A percentile compares a stretch with the other conserved stretches of the same genome.
phyloP scores from a whole-genome alignment of 2,329 filamentous ascomycete genomes.

The Ceratocystis variospora region DNA sequence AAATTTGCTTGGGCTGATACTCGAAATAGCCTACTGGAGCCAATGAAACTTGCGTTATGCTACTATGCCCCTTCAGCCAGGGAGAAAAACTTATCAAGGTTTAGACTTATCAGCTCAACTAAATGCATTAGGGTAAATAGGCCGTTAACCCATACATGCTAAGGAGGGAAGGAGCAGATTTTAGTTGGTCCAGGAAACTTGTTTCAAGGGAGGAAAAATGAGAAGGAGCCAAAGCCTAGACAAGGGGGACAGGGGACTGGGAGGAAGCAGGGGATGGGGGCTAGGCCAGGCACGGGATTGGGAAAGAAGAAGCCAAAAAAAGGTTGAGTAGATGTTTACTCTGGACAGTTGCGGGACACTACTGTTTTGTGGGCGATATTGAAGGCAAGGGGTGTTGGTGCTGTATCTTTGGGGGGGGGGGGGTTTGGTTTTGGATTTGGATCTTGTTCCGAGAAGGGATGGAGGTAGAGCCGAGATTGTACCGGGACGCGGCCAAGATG shows the following conservation, averaged over 20 bases:
- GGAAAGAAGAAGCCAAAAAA: background rate
- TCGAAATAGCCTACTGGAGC: background rate
- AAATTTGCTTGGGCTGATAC: background rate
- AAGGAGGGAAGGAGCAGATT: background rate
- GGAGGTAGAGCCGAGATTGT: background rate
- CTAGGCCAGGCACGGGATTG: background rate
- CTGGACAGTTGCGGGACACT: no score
- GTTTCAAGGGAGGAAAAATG: background rate
- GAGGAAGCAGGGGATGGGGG: background rate
- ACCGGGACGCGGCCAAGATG: background rate
- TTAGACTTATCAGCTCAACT: background rate
- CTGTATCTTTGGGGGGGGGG: background rate
- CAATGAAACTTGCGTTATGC: background rate
- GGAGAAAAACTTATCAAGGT: background rate
- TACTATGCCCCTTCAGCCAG: background rate
- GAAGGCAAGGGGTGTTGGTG: background rate
- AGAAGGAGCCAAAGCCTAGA: background rate
- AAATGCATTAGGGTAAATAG: background rate
- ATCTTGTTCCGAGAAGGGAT: background rate
- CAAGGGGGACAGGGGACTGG: background rate
- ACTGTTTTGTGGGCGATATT: background rate
- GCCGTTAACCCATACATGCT: background rate
- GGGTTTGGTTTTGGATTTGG: no score
- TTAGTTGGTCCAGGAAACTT: slow-evolving; percentile 3
- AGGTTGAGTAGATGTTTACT: background rate